A percentile compares a stretch with the other conserved stretches of the same genome.
These are phyloP conservation scores for Fusarium sarcochroum DNA, from an alignment of 2,329 filamentous ascomycete species.

Conservation along the genomic window DNA sequence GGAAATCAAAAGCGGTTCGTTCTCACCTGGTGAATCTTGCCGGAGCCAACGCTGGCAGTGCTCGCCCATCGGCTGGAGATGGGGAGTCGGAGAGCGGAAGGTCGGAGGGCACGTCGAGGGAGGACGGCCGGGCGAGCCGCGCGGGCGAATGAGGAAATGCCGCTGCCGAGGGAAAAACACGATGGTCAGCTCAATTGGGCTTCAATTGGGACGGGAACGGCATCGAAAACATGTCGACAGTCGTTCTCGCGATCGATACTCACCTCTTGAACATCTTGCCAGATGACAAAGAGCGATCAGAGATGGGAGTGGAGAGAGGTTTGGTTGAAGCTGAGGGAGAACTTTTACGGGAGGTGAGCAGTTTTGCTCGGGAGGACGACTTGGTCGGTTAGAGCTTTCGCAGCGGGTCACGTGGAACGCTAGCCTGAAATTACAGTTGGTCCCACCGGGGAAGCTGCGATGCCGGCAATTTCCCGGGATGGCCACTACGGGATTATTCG, in stretches of 20 bases:
- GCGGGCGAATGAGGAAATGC: constrained; percentile 75
- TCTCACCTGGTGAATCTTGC: constrained; percentile 78
- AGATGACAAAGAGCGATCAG: constrained; percentile 76
- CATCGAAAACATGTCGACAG: constrained; percentile 47
- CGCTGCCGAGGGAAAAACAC: constrained; percentile 63
- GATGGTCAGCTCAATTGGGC: constrained; percentile 61
- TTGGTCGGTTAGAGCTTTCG: constrained; percentile 62
- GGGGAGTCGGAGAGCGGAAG: constrained; percentile 68
- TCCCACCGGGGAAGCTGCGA: constrained; percentile 44
- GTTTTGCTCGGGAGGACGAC: constrained; percentile 62
- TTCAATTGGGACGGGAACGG: constrained; percentile 60
- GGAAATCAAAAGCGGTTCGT: constrained; percentile 34
- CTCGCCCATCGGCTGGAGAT: constrained; percentile 71
- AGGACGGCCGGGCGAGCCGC: constrained; percentile 72
- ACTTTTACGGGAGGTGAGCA: constrained; percentile 64
- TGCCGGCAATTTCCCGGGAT: constrained; percentile 53
- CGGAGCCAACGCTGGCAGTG: constrained; percentile 70
- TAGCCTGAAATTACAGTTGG: constrained; percentile 49
- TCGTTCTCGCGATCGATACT: constrained; percentile 58
- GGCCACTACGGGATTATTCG: constrained; percentile 48
- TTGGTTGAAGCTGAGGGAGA: constrained; percentile 64
- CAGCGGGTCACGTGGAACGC: constrained; percentile 55
- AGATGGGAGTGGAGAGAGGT: constrained; percentile 71
- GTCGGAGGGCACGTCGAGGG: constrained; percentile 70
- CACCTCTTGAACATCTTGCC: constrained; percentile 88